Conservation (phyloP, 2,329 filamentous ascomycete genomes). For the Ceratocystis smalleyi region DNA sequence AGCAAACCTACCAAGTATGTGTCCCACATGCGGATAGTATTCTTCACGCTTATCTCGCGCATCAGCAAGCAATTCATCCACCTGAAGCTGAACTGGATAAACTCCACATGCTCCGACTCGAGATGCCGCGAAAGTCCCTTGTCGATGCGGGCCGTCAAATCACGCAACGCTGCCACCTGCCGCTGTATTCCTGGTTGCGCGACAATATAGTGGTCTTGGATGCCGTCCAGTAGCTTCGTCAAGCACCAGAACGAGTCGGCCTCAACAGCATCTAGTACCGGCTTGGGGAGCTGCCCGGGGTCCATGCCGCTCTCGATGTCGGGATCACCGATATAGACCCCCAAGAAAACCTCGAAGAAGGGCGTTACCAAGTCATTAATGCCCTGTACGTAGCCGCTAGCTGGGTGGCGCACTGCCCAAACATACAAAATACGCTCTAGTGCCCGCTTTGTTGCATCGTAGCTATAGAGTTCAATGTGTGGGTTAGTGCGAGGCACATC, state of each 20-base stretch:
- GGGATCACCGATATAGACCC: constrained; percentile 84
- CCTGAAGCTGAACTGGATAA: constrained; percentile 96
- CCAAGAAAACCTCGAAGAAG: constrained; percentile 95
- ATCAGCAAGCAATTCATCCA: constrained; percentile 99
- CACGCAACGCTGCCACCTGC: constrained; percentile 75
- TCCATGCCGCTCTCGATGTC: constrained; percentile 94
- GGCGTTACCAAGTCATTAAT: constrained; percentile 97
- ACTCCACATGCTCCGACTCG: constrained; percentile 82
- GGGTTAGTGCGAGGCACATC: constrained; percentile 93
- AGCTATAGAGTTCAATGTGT: constrained; percentile 85
- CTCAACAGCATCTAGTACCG: constrained; percentile 89
- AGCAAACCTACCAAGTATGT: constrained; percentile 69
- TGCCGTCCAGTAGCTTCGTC: constrained; percentile 93
- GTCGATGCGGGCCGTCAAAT: constrained; percentile 84
- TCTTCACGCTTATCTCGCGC: constrained; percentile 90
- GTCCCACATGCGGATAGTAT: constrained; percentile 98
- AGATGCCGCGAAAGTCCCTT: constrained; percentile 70
- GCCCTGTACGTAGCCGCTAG: constrained; percentile 93
- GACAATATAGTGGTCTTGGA: constrained; percentile 97
- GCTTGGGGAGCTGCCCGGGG: constrained; percentile 76
- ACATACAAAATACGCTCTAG: constrained; percentile 90
- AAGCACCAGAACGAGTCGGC: constrained; percentile 98
- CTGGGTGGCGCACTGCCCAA: constrained; percentile 94
- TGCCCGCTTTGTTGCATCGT: constrained; percentile 88
- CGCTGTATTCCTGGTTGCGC: constrained; percentile 93